Base-by-base conservation (phyloP, 1,284 basidiomycete species). In the Marasmius sp. region DNA sequence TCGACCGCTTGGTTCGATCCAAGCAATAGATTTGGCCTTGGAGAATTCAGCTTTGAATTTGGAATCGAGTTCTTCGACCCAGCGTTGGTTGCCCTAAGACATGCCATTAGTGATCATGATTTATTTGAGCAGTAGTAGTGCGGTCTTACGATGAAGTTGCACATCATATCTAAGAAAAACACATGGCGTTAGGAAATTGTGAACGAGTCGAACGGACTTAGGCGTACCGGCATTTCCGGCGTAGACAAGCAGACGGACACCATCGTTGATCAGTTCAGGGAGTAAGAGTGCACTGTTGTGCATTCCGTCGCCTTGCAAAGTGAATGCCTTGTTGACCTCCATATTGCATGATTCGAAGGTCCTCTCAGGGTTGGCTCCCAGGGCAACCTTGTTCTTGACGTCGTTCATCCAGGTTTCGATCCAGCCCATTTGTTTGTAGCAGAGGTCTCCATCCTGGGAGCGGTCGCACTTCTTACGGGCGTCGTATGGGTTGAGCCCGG, bases 361-460 rank as follows among this genome's bases (percentile, higher is more conserved):
- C 57, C 73, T 69, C 1, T 81, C 76, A 33, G 86, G 79, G 64
- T 85, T 78, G 18, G 89, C 93, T 61, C 94, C 94, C 58, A 96
- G 84, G 45, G 86, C 84, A 43, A 82, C 82, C 80, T 94, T 93
- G 74, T 88, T 80, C 61, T 81, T 80, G 5, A 85, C 81, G 55
- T 84, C 74, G 71, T 94, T 94, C 80, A 94, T 82, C 84, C 87
- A 95, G 1, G 78, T 83, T 66, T 93, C 90, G 68, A 94, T 87
- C 88, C 89, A 94, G 38, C 76, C 72, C 83, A 95, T 88, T 74
- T 95, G 82, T 63, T 77, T 79, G 76, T 93, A 94, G 77, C 91
- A 94, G 1, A 92, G 77, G 16, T 82, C 77, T 22, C 88, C 88
- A 67, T 92, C 87, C 73, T 84, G 82, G 60, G 82, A 75, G 59